Evolutionary conservation across 768 basidiomycete species (phyloP).

Genomic region (Agaricus sinodeliciosus): DNA sequence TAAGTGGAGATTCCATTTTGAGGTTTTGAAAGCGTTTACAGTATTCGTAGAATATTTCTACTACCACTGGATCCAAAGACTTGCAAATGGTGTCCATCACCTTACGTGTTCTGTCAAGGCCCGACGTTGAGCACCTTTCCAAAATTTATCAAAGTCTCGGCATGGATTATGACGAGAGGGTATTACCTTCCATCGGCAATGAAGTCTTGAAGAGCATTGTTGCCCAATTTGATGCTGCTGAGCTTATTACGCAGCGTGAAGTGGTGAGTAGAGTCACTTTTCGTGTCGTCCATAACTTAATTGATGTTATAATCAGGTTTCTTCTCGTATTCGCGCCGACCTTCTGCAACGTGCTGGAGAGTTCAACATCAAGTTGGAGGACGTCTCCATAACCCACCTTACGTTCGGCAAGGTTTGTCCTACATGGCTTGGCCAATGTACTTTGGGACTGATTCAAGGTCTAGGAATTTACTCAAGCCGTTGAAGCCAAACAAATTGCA

Average conservation of each 20-base stretch:
- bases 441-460: conserved; percentile 1
- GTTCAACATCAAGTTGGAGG: conserved; percentile 93
- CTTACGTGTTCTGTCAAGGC: conserved; percentile 89
- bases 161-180: conserved; percentile 96
- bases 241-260: conserved; percentile 96
- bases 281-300: not conserved
- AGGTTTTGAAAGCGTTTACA: conserved; percentile 8
- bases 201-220: conserved; percentile 98
- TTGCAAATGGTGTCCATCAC: conserved; percentile 98
- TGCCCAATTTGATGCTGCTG: conserved; percentile 96
- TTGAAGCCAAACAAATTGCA: conserved; percentile 99
- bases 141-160: conserved; percentile 96
- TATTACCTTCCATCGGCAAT: conserved; percentile 95
- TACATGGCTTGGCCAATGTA: not conserved
- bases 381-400: conserved; percentile 92
- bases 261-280: conserved; percentile 51
- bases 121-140: conserved; percentile 80
- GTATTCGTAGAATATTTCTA: conserved; percentile 83
- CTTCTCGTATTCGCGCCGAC: conserved; percentile 88
- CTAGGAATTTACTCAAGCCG: conserved; percentile 95
- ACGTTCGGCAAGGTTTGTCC: conserved; percentile 74
- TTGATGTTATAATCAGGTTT: conserved; percentile 46
- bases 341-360: conserved; percentile 90
- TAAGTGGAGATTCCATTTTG: conserved; percentile 25
- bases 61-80: conserved; percentile 97